Evolutionary conservation across 1,284 basidiomycete species (phyloP).

Genomic region (Rhodotorula sp.): DNA sequence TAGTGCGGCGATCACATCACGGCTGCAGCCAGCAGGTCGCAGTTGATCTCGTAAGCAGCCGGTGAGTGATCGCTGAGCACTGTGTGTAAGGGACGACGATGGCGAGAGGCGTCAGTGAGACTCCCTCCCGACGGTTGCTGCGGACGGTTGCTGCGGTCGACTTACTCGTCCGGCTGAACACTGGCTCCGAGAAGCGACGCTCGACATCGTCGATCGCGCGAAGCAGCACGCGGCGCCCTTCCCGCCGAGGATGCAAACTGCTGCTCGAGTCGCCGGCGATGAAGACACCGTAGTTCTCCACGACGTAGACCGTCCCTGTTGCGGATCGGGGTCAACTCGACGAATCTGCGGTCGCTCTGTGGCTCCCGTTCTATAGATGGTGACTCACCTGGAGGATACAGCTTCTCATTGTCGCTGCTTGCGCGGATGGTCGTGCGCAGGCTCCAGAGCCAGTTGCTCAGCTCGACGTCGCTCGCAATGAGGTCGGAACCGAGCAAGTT

Average conservation of each 20-base stretch:
- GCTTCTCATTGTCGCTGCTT: conserved; percentile 53
- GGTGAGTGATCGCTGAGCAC: conserved; percentile 40
- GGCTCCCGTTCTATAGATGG: conserved; percentile 12
- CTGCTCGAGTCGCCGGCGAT: conserved; percentile 42
- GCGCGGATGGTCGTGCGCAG: conserved; percentile 53
- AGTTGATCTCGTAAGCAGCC: conserved; percentile 23
- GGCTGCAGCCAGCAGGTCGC: conserved; percentile 32
- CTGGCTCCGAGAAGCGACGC: conserved; percentile 54
- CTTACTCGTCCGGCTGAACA: conserved; percentile 45
- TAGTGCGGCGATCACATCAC: conserved; percentile 10
- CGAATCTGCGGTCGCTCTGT: too few relatives aligned
- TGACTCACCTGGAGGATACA: conserved; percentile 51
- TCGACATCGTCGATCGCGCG: conserved; percentile 53
- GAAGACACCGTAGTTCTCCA: conserved; percentile 52
- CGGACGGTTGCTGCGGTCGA: not conserved
- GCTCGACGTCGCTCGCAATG: conserved; percentile 35
- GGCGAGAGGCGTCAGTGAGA: too few relatives aligned
- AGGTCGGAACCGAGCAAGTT: conserved; percentile 30
- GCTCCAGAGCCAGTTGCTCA: conserved; percentile 52
- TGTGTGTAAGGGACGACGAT: not conserved
- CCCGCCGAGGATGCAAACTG: conserved; percentile 17
- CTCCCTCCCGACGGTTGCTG: not conserved
- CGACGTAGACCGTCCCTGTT: conserved; percentile 36
- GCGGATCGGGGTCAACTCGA: too few relatives aligned
- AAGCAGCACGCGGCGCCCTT: conserved; percentile 53